Evolutionary conservation across 306 rosid genomes (phyloP).

Genomic region (Castanea crenata): DNA sequence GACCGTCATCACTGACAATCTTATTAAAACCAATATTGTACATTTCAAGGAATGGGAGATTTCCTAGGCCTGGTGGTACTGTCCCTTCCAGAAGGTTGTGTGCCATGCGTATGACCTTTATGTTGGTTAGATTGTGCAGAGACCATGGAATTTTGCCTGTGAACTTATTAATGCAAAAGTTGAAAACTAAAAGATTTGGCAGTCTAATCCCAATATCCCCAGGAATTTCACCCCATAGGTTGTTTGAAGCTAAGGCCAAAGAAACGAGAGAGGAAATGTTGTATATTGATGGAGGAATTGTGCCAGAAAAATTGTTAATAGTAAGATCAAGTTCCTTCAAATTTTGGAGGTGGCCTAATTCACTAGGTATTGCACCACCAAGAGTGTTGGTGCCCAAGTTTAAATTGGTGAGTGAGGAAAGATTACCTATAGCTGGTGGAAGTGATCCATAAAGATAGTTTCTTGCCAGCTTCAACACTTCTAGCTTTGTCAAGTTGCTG

Average conservation of each 20-base stretch:
- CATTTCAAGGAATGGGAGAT: conserved; percentile 53
- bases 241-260: conserved; percentile 55
- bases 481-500: conserved; percentile 39
- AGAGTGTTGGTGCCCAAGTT: conserved; percentile 60
- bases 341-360: conserved; percentile 43
- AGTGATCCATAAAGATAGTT: conserved; percentile 51
- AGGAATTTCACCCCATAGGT: conserved; percentile 71
- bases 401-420: conserved; percentile 49
- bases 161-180: conserved; percentile 55
- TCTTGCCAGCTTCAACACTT: conserved; percentile 42
- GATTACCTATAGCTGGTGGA: conserved; percentile 49
- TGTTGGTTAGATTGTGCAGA: conserved; percentile 63
- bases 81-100: conserved; percentile 54
- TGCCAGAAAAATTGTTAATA: conserved; percentile 55
- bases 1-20: conserved; percentile 46
- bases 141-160: conserved; percentile 71
- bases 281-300: conserved; percentile 44
- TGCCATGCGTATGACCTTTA: conserved; percentile 45
- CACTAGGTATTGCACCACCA: conserved; percentile 51
- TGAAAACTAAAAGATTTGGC: conserved; percentile 57
- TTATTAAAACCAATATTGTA: conserved; percentile 61
- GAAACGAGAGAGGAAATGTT: conserved; percentile 54
- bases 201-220: conserved; percentile 46
- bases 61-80: conserved; percentile 74
- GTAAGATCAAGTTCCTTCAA: conserved; percentile 55